Conservation (phyloP, 192 early-diverging fungal species). For the Dimargaris xerosporica region DNA sequence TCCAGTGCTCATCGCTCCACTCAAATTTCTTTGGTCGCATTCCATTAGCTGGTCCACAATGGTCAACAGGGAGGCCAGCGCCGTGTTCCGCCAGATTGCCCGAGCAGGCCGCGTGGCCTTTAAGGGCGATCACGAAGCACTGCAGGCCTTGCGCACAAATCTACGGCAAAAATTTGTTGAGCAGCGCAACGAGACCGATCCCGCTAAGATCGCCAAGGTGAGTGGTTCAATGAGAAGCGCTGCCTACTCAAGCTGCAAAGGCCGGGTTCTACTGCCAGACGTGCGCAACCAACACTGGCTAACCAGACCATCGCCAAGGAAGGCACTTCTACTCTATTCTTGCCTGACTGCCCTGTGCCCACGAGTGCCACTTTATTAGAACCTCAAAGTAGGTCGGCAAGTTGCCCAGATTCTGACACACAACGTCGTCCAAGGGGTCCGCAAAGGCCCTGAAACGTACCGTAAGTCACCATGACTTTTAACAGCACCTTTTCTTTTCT, state of each 20-base stretch:
- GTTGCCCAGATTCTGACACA: slow-evolving; percentile 1
- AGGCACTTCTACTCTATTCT: no score
- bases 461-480: background rate
- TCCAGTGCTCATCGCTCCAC: no score
- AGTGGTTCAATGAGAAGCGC: background rate
- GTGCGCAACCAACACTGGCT: no score
- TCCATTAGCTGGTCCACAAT: no score
- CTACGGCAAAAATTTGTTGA: slow-evolving; percentile 1
- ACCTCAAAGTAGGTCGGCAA: slow-evolving; percentile 8
- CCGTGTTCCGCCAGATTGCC: background rate
- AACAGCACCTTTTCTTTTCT: no score
- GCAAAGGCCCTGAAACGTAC: background rate
- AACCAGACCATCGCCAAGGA: no score
- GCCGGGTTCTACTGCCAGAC: no score
- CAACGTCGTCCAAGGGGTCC: slow-evolving; percentile 11
- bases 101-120: slow-evolving; percentile 7
- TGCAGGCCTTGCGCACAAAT: background rate
- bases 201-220: background rate
- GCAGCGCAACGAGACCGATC: background rate
- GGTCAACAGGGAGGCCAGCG: background rate
- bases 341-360: background rate
- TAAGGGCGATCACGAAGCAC: background rate
- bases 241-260: no score
- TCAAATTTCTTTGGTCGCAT: no score
- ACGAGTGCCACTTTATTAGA: background rate